Conservation (phyloP, 2,329 filamentous ascomycete genomes). For the Fusarium sp. region DNA sequence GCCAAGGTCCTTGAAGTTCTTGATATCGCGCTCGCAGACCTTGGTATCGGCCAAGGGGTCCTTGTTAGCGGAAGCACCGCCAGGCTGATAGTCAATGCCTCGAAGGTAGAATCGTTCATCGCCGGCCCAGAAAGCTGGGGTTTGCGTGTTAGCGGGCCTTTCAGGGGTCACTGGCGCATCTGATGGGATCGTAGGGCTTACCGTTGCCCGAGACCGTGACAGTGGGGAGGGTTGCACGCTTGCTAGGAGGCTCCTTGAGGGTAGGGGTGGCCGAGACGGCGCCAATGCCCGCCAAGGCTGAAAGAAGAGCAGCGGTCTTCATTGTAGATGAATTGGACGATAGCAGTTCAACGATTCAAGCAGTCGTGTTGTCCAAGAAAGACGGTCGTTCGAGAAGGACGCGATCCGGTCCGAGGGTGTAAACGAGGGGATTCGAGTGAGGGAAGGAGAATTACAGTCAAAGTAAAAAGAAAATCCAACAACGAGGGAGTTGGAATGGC, state of each 20-base stretch:
- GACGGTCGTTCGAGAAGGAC: conserved; percentile 11
- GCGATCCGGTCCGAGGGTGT: conserved; percentile 6
- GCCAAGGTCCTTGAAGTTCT: conserved; percentile 84
- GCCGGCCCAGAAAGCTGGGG: conserved; percentile 66
- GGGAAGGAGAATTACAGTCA: conserved; percentile 38
- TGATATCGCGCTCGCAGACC: conserved; percentile 83
- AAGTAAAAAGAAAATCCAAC: conserved; percentile 48
- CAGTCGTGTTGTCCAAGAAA: conserved; percentile 16
- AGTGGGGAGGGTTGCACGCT: conserved; percentile 62
- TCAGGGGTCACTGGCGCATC: background rate
- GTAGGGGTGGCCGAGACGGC: conserved; percentile 64
- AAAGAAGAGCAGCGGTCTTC: conserved; percentile 61
- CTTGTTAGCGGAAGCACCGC: conserved; percentile 64
- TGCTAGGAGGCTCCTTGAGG: conserved; percentile 62
- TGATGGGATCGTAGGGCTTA: conserved; percentile 46
- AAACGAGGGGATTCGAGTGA: conserved; percentile 37
- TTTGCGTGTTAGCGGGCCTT: conserved; percentile 2
- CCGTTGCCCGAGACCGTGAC: conserved; percentile 70
- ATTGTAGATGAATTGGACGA: conserved; percentile 52
- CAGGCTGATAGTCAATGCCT: conserved; percentile 73
- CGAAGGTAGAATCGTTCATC: conserved; percentile 69
- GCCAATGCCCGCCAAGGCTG: conserved; percentile 61
- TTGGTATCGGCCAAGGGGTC: conserved; percentile 82
- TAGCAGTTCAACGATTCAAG: conserved; percentile 31
- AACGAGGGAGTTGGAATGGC: conserved; percentile 52